Evolutionary conservation across 352 stramenopile species (phyloP).

Genomic region (Globisporangium nodosum): DNA sequence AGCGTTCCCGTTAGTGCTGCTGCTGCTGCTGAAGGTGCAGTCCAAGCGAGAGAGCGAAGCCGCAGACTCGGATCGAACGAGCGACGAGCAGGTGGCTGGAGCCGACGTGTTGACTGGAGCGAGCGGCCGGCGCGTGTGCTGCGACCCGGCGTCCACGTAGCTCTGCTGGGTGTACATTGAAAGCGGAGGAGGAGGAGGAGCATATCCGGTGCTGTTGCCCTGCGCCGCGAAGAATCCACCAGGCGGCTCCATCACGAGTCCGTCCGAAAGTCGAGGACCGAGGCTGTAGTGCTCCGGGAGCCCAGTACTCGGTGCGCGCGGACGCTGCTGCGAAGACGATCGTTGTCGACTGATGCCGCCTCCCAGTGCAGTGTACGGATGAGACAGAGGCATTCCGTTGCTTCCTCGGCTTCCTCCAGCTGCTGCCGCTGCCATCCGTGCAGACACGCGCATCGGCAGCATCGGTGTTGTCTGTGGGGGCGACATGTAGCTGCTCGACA

Average conservation of each 20-base stretch:
- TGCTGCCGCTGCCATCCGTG: constrained; percentile 7
- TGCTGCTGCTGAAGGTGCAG: not conserved
- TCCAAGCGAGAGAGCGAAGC: constrained; percentile 5
- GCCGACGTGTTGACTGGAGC: constrained; percentile 26
- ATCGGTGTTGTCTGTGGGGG: constrained; percentile 9
- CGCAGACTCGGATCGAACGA: constrained; percentile 23
- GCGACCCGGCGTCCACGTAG: constrained; percentile 9
- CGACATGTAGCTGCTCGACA: constrained; percentile 13
- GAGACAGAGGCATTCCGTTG: not conserved
- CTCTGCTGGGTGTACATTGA: constrained; percentile 12
- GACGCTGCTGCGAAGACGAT: constrained; percentile 10
- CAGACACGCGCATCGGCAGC: constrained; percentile 10
- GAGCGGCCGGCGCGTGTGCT: constrained; percentile 20
- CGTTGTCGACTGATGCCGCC: not conserved
- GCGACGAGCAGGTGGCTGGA: constrained; percentile 14
- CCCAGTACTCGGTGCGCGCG: constrained; percentile 15
- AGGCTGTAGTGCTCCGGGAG: constrained; percentile 20
- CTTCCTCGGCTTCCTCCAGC: not conserved
- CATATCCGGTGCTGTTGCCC: constrained; percentile 2
- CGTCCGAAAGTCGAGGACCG: constrained; percentile 29
- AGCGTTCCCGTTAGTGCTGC: too few relatives aligned
- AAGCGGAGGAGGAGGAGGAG: constrained; percentile 15
- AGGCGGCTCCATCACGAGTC: constrained; percentile 40
- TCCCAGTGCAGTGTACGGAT: not conserved
- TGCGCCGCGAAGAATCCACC: constrained; percentile 11